These are phyloP conservation scores for Panicum hallii DNA, from an alignment of 202 grass and related monocot genomes.

Conservation along the genomic window DNA sequence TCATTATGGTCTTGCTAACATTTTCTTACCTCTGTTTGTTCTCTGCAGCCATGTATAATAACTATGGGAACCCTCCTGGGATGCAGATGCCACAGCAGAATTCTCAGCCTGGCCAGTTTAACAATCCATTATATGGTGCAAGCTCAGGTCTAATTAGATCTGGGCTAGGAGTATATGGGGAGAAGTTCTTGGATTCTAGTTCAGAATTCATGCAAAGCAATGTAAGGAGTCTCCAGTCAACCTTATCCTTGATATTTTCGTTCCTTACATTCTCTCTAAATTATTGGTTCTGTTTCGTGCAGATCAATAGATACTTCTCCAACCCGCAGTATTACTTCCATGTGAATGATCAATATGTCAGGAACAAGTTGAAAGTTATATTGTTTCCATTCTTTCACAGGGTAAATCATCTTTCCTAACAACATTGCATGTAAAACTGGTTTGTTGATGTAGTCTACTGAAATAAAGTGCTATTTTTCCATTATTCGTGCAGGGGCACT, in stretches of 20 bases:
- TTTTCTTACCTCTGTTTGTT: constrained; percentile 5
- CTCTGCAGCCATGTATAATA: constrained; percentile 83
- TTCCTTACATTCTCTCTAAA: not conserved
- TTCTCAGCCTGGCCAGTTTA: constrained; percentile 72
- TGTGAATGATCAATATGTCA: constrained; percentile 93
- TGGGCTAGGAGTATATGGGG: constrained; percentile 74
- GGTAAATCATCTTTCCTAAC: constrained; percentile 46
- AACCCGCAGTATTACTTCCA: constrained; percentile 97
- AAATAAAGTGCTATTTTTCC: constrained; percentile 3
- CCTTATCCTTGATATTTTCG: not conserved
- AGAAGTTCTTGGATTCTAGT: constrained; percentile 77
- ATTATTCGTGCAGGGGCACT: constrained; percentile 71
- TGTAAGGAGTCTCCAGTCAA: constrained; percentile 36
- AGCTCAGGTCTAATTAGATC: constrained; percentile 71
- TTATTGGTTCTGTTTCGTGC: constrained; percentile 28
- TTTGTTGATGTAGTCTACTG: not conserved
- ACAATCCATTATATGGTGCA: constrained; percentile 75
- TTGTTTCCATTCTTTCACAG: constrained; percentile 89
- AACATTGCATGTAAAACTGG: not conserved
- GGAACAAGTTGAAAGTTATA: constrained; percentile 94
- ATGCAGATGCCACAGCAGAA: constrained; percentile 55
- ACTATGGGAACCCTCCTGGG: constrained; percentile 59
- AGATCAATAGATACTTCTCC: constrained; percentile 84
- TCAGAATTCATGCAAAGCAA: constrained; percentile 99
- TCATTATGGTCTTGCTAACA: not conserved